Conservation (phyloP, 768 basidiomycete genomes). For the Termitomyces sp. region DNA sequence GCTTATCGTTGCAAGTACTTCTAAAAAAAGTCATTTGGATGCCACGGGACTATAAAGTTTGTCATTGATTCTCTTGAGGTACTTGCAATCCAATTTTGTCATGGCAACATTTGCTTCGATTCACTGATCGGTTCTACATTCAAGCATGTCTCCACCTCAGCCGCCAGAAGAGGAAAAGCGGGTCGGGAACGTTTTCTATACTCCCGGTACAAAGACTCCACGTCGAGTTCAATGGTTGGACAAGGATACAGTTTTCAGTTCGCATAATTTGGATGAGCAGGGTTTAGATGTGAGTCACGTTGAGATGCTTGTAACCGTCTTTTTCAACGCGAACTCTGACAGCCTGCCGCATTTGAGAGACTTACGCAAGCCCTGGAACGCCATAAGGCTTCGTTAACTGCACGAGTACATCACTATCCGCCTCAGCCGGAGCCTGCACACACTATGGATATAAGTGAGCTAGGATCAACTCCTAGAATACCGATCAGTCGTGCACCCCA, state of each 20-base stretch:
- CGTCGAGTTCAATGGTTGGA: constrained; percentile 51
- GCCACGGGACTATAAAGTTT: neutral
- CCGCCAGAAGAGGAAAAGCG: constrained; percentile 3
- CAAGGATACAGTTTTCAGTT: constrained; percentile 14
- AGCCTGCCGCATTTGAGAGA: constrained; percentile 45
- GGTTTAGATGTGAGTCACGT: constrained; percentile 41
- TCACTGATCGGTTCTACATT: neutral
- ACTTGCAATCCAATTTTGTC: neutral
- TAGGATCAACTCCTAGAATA: constrained; percentile 1
- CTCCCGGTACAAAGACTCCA: constrained; percentile 36
- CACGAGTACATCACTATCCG: constrained; percentile 25
- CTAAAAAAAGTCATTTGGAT: neutral
- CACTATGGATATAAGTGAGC: constrained; percentile 5
- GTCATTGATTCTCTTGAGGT: neutral
- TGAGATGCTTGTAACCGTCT: neutral
- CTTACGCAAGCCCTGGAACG: constrained; percentile 43
- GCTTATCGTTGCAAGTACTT: neutral
- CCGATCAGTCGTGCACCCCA: neutral
- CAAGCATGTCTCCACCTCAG: constrained; percentile 7
- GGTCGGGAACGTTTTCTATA: constrained; percentile 6
- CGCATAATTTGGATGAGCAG: constrained; percentile 48
- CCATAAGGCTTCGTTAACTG: constrained; percentile 29
- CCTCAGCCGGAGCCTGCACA: constrained; percentile 16
- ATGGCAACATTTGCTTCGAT: neutral
- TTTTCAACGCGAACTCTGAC: neutral